Evolutionary conservation across 768 basidiomycete genomes (phyloP), one percentile per base, ranked within the genome.

Genomic region (Tricholoma flavovirens): DNA sequence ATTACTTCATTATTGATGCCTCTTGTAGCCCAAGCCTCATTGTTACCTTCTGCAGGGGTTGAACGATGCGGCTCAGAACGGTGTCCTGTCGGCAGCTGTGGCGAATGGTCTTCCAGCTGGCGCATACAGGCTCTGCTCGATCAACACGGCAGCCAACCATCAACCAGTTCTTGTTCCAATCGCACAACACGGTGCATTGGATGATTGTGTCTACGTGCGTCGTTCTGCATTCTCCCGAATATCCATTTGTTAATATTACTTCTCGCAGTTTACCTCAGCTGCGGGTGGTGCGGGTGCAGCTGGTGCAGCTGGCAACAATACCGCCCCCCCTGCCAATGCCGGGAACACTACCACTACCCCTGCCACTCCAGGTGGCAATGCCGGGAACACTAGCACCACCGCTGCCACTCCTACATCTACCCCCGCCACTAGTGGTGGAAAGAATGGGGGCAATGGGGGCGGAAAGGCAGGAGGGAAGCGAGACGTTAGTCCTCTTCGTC

Each of bases 201-300:
- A 87, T 65, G 85, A 88, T 63, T 73, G 71, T 50, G 65, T 81
- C 67, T 86, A 86, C 68, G 80, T 84, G 58, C 60, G 79, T 75
- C 40, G 3, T 38, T 53, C 58, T 17, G 22, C 35, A 33, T 59
- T 42, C 24, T 35, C 51, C 0, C 33, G 5, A 17, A n/a, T 52
- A 46, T 58, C 35, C 30, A 42, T 21, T 54, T 24, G 51, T 36
- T 59, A 48, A 51, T 51, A 49, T 36, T 40, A 56, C n/a, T 29
- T n/a, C 26, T 32, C 51, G 14, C 38, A 73, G 73, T 74, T 75
- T 63, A 74, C 73, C 52, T 64, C 65, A 36, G 59, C 60, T 35
- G 66, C 57, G 54, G 60, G 58, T 46, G 69, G 60, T 51, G 65
- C 53, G 29, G 63, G 60, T 53, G 45, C 40, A 17, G 50, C 46